Base-by-base conservation (phyloP, 2,329 filamentous ascomycete genomes). In the Ophiocordyceps unilateralis region DNA sequence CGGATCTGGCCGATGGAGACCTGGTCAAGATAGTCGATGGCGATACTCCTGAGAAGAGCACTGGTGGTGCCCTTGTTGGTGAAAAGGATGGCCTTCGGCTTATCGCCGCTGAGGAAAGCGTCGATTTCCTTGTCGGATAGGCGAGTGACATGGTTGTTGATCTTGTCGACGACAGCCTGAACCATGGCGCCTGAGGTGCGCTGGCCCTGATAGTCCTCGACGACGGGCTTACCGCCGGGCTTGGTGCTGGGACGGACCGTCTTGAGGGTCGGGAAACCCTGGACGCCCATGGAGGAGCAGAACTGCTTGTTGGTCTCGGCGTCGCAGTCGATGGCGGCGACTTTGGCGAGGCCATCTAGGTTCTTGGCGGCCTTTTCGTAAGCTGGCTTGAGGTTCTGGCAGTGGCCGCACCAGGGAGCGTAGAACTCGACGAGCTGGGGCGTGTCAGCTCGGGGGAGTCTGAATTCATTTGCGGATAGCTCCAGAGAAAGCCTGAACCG, bases 401-500 rank as follows among this genome's bases (percentile, higher is more conserved):
- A 98, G 65, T 96, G 91, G 37, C 89, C 91, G 56, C 91, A 96
- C 89, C 89, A 96, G 21, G 89, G 89, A 9, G 89, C 89, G 57
- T 94, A 96, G 72, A 96, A 96, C 64, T 88, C 85, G 58, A 78
- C 65, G 39, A 78, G 72, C 72, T 78, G 50, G 9, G 15, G 15
- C 22, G 21, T 19, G 32, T 36, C n/a, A 36, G 32, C 17, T 4
- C 10, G 9, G n/a, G 28, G n/a, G 10, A 15, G 9, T 8, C n/a
- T 4, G 28, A 15, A 30, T 7, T 30, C 6, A 30, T 14, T 14
- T 30, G 39, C 12, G 24, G 1, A 21, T 26, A 10, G 4, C 28
- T 15, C 21, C 6, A 9, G 32, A 9, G 6, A 36, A 36, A 39
- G 37, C 20, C 8, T 19, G 19, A 39, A 11, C 3, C 14, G n/a